Evolutionary conservation across 2,329 filamentous ascomycete genomes (phyloP), one percentile per base, ranked within the genome.

Genomic region (Aspergillus sp.): DNA sequence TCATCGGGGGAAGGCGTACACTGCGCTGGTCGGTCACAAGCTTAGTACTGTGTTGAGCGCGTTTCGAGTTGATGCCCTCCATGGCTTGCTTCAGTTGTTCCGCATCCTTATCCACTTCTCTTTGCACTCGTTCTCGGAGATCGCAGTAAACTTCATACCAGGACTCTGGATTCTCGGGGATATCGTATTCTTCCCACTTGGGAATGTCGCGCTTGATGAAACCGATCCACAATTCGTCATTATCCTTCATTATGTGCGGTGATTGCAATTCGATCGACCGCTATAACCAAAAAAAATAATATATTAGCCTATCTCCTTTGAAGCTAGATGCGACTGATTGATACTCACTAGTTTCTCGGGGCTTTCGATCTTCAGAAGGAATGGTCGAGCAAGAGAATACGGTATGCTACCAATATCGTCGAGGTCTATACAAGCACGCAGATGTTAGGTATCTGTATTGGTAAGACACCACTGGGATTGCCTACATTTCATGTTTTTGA

Each of bases 71-170:
- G 52, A 85, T 74, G 12, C 75, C 79, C 12, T 76, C 74, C 41
- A 85, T 70, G 38, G 79, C 77, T 42, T 73, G 74, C 57, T 74
- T 78, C 48, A 89, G 72, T 46, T 73, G 74, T 50, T 75, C 76
- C 49, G 81, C 77, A 54, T 84, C 83, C 19, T 74, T 72, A 4
- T 74, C 73, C 6, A 85, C 74, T 45, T 80, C 74, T 45, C 75
- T 70, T 30, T 80, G 72, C 33, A 82, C 78, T 52, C 84, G 74
- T 38, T 73, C 74, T 54, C 80, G 77, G 61, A 90, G 84, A 53
- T 82, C 81, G 54, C 77, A 73, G 70, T 94, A 96, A 12, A 94
- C 76, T 47, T 85, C 82, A 63, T 84, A 82, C 90, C 90, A 96
- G 50, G 82, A 82, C 32, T 74, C 74, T 0, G 84, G 81, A 53